Percentiles rank a stretch among this genome's conserved stretches.
phyloP scores from a whole-genome alignment of 139 green algal genomes.

The Chlamydomonas incerta region DNA sequence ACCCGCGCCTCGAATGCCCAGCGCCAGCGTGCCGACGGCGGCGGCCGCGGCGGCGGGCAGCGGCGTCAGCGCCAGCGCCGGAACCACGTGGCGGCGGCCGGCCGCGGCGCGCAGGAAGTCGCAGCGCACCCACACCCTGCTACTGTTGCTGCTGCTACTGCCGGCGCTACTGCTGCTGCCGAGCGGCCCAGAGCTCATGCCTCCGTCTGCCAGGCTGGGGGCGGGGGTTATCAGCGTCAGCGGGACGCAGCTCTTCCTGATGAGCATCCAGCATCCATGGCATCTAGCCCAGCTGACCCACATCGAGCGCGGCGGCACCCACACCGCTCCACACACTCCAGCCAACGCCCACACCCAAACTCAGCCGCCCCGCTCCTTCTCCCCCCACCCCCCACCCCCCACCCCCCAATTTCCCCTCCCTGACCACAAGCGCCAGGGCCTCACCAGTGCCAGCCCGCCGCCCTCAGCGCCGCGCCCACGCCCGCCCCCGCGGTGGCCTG shows the following conservation, averaged over 20 bases:
- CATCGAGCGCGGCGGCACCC: background rate
- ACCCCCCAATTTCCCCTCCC: background rate
- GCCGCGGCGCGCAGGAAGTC: background rate
- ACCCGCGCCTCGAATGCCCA: background rate
- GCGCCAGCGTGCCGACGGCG: background rate
- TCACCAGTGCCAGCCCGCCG: constrained; percentile 23
- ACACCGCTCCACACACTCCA: background rate
- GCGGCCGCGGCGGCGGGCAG: background rate
- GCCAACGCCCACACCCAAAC: background rate
- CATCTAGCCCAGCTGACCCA: background rate
- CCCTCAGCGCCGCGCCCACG: background rate
- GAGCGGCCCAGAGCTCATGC: too few species aligned
- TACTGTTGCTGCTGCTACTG: background rate
- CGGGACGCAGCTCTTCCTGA: too few species aligned
- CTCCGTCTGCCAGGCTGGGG: too few species aligned
- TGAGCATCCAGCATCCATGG: background rate
- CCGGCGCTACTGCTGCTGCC: background rate
- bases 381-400: background rate
- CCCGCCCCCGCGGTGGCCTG: background rate
- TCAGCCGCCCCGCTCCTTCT: background rate
- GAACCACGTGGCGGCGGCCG: background rate
- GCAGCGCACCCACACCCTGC: constrained; percentile 4
- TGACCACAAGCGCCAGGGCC: too few species aligned
- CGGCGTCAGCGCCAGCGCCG: background rate
- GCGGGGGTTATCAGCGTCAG: too few species aligned